phyloP scores from a whole-genome alignment of 257 asterid species.

The Cordia subcordata region DNA sequence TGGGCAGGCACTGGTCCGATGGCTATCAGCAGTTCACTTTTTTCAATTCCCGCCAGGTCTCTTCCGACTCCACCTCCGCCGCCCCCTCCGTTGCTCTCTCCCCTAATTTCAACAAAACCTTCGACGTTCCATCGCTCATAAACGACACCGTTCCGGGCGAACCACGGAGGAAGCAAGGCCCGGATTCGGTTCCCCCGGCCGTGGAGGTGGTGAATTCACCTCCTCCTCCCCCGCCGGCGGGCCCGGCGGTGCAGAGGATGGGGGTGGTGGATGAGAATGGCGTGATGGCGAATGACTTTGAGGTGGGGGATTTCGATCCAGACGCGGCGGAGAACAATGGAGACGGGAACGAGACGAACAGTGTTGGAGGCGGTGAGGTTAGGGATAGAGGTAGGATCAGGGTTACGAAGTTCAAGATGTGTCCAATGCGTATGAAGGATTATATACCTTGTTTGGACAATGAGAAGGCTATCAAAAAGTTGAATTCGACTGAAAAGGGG shows the following conservation, averaged over 20 bases:
- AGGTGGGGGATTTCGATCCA: constrained; percentile 71
- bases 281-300: constrained; percentile 68
- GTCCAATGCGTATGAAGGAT: constrained; percentile 72
- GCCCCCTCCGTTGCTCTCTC: constrained; percentile 32
- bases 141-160: constrained; percentile 21
- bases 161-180: constrained; percentile 4
- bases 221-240: constrained; percentile 32
- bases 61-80: constrained; percentile 16
- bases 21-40: constrained; percentile 56
- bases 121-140: constrained; percentile 36
- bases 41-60: constrained; percentile 43
- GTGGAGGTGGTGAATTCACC: constrained; percentile 2
- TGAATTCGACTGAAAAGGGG: constrained; percentile 67
- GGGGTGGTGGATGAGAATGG: constrained; percentile 90
- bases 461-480: constrained; percentile 52
- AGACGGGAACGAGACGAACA: constrained; percentile 45
- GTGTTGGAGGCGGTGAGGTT: neutral
- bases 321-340: constrained; percentile 56
- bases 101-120: constrained; percentile 48
- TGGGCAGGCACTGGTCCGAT: constrained; percentile 62
- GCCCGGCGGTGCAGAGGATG: constrained; percentile 63
- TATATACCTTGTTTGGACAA: constrained; percentile 93
- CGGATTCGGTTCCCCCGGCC: constrained; percentile 10
- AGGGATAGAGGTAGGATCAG: constrained; percentile 25
- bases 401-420: constrained; percentile 54